Evolutionary conservation across 306 rosid species (phyloP).

Genomic region (Cucumis melo): DNA sequence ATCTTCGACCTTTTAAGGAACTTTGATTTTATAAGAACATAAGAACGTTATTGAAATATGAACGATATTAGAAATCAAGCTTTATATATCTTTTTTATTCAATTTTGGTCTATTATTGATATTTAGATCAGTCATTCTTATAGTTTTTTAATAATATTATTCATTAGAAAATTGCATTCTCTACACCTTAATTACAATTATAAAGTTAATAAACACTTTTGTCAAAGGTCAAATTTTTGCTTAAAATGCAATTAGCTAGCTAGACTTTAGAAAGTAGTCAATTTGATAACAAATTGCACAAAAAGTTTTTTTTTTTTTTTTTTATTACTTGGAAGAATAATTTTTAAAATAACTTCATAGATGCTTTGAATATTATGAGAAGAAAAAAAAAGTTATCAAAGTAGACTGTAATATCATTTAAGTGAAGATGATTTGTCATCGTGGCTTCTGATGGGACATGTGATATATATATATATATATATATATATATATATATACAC

Average conservation of each 20-base stretch:
- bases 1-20: no score
- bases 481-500: no score
- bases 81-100: no score
- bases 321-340: neutral
- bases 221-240: neutral
- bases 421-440: neutral
- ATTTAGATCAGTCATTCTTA: no score
- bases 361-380: neutral
- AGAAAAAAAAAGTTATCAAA: neutral
- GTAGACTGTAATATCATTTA: neutral
- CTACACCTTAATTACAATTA: no score
- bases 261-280: neutral
- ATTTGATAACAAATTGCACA: conserved; percentile 5
- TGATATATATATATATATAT: no score
- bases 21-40: no score
- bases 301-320: neutral
- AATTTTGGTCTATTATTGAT: no score
- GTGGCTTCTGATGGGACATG: neutral
- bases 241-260: neutral
- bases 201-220: neutral
- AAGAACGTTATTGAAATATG: no score
- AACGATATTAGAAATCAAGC: no score
- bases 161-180: neutral
- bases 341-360: neutral
- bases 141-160: neutral